Conservation (phyloP, 129 eudicot species). For the Centaurea solstitialis region DNA sequence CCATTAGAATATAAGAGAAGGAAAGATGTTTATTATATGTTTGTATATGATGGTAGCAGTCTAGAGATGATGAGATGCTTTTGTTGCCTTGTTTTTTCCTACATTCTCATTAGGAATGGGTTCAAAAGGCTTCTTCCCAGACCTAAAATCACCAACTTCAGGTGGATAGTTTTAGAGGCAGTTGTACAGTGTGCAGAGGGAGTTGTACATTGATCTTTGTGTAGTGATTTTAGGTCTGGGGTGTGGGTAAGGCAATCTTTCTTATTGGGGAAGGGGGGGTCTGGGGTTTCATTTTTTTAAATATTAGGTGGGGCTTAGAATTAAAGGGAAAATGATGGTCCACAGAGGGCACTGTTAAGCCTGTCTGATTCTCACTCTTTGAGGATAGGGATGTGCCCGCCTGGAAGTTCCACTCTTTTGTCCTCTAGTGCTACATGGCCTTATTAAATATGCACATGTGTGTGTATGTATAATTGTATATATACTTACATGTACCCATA, state of each 20-base stretch:
- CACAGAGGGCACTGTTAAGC: slow-evolving; percentile 44
- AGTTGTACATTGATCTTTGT: slow-evolving; percentile 7
- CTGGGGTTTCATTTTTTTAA: neutral
- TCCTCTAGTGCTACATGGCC: slow-evolving; percentile 23
- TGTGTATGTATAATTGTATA: neutral
- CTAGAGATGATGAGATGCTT: slow-evolving; percentile 24
- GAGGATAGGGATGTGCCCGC: slow-evolving; percentile 31
- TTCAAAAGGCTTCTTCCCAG: neutral
- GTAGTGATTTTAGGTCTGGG: neutral
- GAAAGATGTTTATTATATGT: slow-evolving; percentile 19
- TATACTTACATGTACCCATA: no score
- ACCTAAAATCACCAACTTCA: neutral
- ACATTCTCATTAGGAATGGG: slow-evolving; percentile 23
- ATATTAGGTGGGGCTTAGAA: slow-evolving; percentile 45
- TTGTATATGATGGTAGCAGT: neutral
- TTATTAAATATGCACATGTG: slow-evolving; percentile 5
- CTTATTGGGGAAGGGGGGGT: neutral
- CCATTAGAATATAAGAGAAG: neutral
- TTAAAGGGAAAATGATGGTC: slow-evolving; percentile 60
- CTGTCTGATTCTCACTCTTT: slow-evolving; percentile 29
- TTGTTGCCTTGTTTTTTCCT: slow-evolving; percentile 36
- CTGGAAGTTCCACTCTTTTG: slow-evolving; percentile 30
- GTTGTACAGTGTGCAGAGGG: slow-evolving; percentile 10
- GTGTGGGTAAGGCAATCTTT: neutral
- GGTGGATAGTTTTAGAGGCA: neutral